Evolutionary conservation across 345 rosid species (phyloP).

Genomic region (Sisymbrium altissimum): DNA sequence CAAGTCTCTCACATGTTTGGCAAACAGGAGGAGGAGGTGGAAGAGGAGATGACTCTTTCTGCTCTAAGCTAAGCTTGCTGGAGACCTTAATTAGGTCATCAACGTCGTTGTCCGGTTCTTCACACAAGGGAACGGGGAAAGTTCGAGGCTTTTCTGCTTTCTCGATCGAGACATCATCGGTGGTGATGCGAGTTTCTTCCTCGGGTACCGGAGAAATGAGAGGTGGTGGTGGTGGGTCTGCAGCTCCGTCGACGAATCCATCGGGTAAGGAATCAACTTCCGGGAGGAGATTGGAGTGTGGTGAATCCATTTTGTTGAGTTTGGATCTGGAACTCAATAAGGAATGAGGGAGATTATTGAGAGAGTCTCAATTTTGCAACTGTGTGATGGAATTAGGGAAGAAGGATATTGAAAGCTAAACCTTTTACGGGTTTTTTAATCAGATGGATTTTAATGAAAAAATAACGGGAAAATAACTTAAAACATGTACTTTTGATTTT

Average conservation of each 20-base stretch:
- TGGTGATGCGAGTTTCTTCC: constrained; percentile 25
- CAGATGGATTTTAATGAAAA: neutral
- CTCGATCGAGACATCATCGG: constrained; percentile 29
- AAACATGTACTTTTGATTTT: too few species aligned
- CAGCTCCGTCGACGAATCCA: constrained; percentile 79
- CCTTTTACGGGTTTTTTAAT: neutral
- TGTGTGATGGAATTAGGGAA: neutral
- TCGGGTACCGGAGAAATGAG: constrained; percentile 36
- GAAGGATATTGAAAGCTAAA: neutral
- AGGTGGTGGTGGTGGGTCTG: constrained; percentile 34
- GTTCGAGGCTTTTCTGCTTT: constrained; percentile 48
- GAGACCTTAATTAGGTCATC: constrained; percentile 35
- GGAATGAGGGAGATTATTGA: constrained; percentile 10
- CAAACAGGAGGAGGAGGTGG: neutral
- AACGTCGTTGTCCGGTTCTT: constrained; percentile 40
- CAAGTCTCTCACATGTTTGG: constrained; percentile 19
- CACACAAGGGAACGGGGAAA: constrained; percentile 69
- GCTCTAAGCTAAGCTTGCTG: constrained; percentile 26
- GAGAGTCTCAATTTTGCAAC: neutral
- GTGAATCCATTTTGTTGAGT: constrained; percentile 50
- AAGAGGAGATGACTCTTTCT: constrained; percentile 25
- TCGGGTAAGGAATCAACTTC: constrained; percentile 91
- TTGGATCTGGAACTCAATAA: constrained; percentile 15
- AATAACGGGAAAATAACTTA: neutral
- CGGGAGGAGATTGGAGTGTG: constrained; percentile 65